Conservation (phyloP, 1,284 basidiomycete species). For the Pseudozyma tsukubaensis region DNA sequence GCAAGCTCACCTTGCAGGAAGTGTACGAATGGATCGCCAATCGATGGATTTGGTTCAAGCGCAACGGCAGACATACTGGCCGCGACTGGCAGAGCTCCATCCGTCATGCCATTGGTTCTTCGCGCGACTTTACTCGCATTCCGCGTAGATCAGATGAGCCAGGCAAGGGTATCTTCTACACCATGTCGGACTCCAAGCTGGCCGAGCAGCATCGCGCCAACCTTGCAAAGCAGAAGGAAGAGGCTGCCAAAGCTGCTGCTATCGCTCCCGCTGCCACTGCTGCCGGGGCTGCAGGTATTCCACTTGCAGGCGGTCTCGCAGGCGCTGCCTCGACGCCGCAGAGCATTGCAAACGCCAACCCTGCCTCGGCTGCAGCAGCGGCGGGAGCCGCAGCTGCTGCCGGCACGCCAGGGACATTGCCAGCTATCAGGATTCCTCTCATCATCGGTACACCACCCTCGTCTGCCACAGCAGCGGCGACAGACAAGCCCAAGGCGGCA, state of each 20-base stretch:
- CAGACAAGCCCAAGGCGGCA: constrained; percentile 62
- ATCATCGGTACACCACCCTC: constrained; percentile 75
- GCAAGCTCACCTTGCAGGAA: constrained; percentile 88
- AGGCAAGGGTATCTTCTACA: constrained; percentile 66
- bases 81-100: constrained; percentile 66
- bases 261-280: constrained; percentile 9
- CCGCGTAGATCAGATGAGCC: constrained; percentile 61
- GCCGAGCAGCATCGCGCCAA: constrained; percentile 53
- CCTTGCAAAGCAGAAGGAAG: constrained; percentile 47
- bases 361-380: constrained; percentile 12
- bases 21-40: constrained; percentile 91
- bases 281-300: neutral
- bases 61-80: constrained; percentile 60
- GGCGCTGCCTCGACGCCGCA: neutral
- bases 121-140: constrained; percentile 62
- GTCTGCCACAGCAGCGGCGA: constrained; percentile 60
- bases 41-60: constrained; percentile 84
- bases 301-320: constrained; percentile 7
- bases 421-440: constrained; percentile 72
- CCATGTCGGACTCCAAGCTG: constrained; percentile 55
- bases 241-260: constrained; percentile 46
- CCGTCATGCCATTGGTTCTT: constrained; percentile 63
- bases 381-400: constrained; percentile 16
- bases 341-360: constrained; percentile 9
- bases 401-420: constrained; percentile 22